These are phyloP conservation scores for Xylariaceae sp. DNA, from an alignment of 2,329 filamentous ascomycete genomes.

Conservation along the genomic window DNA sequence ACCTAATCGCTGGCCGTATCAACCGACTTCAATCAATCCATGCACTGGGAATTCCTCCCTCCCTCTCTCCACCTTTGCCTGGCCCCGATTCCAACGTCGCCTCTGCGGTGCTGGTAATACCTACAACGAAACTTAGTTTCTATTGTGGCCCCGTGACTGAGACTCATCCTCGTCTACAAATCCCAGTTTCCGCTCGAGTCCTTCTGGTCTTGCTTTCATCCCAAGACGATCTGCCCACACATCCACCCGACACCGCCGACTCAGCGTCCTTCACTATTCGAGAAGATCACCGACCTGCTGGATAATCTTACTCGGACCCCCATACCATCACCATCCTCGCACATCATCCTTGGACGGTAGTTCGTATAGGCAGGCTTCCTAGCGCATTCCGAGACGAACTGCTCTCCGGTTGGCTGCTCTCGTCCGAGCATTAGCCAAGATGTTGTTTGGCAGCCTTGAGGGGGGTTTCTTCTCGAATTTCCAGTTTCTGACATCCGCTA, in stretches of 20 bases:
- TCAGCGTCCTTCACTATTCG: neutral
- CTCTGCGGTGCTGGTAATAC: neutral
- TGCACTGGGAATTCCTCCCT: neutral
- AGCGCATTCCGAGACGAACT: neutral
- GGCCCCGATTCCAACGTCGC: neutral
- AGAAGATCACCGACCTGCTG: neutral
- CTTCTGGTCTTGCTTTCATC: neutral
- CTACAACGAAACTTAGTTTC: neutral
- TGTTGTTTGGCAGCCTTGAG: slow-evolving; percentile 22
- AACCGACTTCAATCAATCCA: neutral
- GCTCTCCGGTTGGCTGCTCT: neutral
- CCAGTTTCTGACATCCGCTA: slow-evolving; percentile 41
- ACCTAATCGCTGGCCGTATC: neutral
- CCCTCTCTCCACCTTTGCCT: neutral
- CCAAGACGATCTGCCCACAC: neutral
- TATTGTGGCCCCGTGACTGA: neutral
- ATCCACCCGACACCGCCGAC: neutral
- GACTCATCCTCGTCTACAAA: neutral
- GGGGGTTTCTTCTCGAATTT: slow-evolving; percentile 25
- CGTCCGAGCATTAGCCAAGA: slow-evolving; percentile 10
- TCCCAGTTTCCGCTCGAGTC: neutral
- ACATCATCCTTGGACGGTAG: neutral
- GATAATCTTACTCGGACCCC: neutral
- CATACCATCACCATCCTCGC: neutral
- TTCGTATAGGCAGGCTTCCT: neutral